Conservation (phyloP, 2,329 filamentous ascomycete genomes). For the Davidsoniella eucalypti region DNA sequence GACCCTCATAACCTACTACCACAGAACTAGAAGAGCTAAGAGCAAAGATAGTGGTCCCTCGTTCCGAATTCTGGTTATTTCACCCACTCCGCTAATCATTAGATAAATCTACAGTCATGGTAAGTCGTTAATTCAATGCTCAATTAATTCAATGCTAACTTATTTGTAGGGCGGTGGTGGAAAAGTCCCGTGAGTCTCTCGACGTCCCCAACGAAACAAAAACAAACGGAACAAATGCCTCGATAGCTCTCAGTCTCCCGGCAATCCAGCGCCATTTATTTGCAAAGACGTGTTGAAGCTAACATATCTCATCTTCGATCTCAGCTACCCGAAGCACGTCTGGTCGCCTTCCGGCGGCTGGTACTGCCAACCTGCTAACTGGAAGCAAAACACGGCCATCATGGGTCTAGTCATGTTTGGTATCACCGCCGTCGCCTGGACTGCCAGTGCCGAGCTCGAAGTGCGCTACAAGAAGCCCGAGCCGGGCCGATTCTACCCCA, state of each 20-base stretch:
- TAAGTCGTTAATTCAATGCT: too few relatives aligned
- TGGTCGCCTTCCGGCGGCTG: conserved; percentile 97
- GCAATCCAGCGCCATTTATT: neutral
- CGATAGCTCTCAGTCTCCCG: neutral
- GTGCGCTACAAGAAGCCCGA: conserved; percentile 60
- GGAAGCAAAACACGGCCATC: conserved; percentile 78
- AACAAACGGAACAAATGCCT: neutral
- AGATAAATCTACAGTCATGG: too few relatives aligned
- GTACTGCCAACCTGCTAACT: conserved; percentile 91
- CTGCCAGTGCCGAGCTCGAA: conserved; percentile 58
- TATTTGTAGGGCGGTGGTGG: conserved; percentile 5
- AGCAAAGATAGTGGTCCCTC: too few relatives aligned
- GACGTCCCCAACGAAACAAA: neutral
- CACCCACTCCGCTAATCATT: too few relatives aligned
- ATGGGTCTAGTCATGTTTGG: conserved; percentile 52
- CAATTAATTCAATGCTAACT: neutral
- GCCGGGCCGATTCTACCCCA: conserved; percentile 62
- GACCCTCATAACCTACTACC: too few relatives aligned
- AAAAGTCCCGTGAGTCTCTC: conserved; percentile 12
- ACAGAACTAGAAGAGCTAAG: too few relatives aligned
- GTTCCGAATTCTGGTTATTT: too few relatives aligned
- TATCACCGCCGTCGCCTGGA: conserved; percentile 52
- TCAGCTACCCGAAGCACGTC: conserved; percentile 93
- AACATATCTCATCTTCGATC: conserved; percentile 12
- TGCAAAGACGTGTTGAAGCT: conserved; percentile 4